Conservation (phyloP, 805 yeast species). For the Ogataea pilisensis region DNA sequence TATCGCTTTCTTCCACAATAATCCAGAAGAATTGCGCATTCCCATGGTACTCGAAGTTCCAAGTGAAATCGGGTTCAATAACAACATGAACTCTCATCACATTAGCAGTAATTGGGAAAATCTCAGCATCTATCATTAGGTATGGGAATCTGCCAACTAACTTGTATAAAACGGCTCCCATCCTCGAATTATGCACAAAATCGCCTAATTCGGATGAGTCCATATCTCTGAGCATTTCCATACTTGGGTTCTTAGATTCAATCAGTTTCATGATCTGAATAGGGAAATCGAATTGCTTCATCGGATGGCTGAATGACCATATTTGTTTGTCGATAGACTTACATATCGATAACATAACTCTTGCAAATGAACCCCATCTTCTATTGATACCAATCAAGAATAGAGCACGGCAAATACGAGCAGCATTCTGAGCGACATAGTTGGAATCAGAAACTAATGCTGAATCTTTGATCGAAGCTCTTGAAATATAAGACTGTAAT, state of each 20-base stretch:
- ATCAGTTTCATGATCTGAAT: conserved; percentile 58
- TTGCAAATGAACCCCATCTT: conserved; percentile 83
- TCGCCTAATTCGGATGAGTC: conserved; percentile 79
- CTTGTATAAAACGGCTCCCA: conserved; percentile 62
- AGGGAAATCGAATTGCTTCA: conserved; percentile 81
- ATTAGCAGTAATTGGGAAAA: conserved; percentile 81
- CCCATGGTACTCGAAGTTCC: conserved; percentile 85
- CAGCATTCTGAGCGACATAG: conserved; percentile 93
- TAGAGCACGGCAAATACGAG: conserved; percentile 88
- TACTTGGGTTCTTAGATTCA: conserved; percentile 58
- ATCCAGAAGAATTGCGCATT: conserved; percentile 87
- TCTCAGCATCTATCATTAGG: conserved; percentile 69
- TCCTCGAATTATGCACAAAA: conserved; percentile 72
- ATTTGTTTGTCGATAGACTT: conserved; percentile 78
- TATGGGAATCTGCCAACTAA: conserved; percentile 71
- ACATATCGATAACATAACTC: conserved; percentile 73
- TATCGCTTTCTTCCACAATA: conserved; percentile 81
- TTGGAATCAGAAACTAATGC: conserved; percentile 82
- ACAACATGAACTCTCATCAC: conserved; percentile 78
- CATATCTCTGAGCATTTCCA: conserved; percentile 73
- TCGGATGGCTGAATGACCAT: conserved; percentile 91
- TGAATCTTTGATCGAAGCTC: conserved; percentile 67
- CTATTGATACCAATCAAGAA: conserved; percentile 83
- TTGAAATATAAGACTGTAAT: conserved; percentile 83
- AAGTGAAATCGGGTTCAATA: conserved; percentile 71